A percentile compares a stretch with the other conserved stretches of the same genome.
Conservation (phyloP, 306 rosid genomes). For the Vigna angularis region DNA sequence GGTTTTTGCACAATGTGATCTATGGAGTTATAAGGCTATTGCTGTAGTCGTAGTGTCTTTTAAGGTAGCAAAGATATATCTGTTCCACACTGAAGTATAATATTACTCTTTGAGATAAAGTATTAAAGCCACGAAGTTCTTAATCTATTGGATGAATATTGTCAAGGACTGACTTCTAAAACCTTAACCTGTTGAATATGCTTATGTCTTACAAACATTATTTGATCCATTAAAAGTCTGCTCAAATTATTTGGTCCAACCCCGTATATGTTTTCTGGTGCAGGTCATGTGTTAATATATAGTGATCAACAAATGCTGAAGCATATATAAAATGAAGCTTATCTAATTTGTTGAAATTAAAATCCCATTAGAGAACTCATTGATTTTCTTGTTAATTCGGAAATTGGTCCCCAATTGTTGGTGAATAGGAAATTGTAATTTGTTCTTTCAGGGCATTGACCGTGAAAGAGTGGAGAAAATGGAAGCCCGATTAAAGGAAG, state of each 20-base stretch:
- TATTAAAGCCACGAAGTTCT: conserved; percentile 16
- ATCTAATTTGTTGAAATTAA: conserved; percentile 21
- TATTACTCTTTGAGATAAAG: not conserved
- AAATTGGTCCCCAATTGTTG: conserved; percentile 25
- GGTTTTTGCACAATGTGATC: conserved; percentile 20
- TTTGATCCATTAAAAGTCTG: not conserved
- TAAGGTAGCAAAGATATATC: not conserved
- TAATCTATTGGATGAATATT: conserved; percentile 2
- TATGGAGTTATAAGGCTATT: not conserved
- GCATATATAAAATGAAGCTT: not conserved
- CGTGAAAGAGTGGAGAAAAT: conserved; percentile 86
- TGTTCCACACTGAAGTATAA: not conserved
- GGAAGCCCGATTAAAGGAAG: conserved; percentile 88
- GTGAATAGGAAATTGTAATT: conserved; percentile 34
- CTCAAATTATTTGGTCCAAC: not conserved
- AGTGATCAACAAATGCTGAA: conserved; percentile 14
- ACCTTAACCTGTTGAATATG: conserved; percentile 13
- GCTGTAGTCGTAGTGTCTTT: conserved; percentile 1
- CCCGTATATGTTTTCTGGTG: conserved; percentile 9
- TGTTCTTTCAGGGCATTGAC: conserved; percentile 74
- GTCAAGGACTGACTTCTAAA: not conserved
- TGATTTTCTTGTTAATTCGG: conserved; percentile 18
- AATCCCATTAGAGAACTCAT: conserved; percentile 8
- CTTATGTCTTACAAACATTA: conserved; percentile 4
- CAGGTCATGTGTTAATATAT: conserved; percentile 3